Percentiles rank a stretch among this genome's conserved stretches.
Conservation (phyloP, 768 basidiomycete genomes). For the Tylopilus balloui region DNA sequence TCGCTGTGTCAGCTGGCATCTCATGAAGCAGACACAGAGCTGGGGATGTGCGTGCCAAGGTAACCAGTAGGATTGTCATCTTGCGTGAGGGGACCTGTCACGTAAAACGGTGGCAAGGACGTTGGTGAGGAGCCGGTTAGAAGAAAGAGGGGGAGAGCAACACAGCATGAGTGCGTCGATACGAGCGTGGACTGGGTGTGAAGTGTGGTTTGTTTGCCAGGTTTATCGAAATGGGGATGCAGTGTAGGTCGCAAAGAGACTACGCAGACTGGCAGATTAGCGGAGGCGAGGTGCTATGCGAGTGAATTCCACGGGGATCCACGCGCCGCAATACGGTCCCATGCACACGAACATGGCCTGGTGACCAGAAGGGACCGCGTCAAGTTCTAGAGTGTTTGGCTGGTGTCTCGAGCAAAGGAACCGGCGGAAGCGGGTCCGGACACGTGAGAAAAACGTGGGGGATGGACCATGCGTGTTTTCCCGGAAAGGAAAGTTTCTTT, state of each 20-base stretch:
- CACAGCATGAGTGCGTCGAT: too few species aligned
- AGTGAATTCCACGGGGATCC: background rate
- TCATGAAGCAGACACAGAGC: background rate
- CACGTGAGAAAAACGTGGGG: conserved; percentile 7
- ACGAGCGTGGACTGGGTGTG: too few species aligned
- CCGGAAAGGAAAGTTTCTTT: background rate
- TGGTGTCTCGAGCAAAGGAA: too few species aligned
- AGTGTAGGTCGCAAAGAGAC: background rate
- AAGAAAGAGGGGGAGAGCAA: background rate
- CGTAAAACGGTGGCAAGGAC: background rate
- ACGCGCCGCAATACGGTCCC: background rate
- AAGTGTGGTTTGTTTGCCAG: background rate
- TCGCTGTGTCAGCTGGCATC: background rate
- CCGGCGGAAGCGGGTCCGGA: too few species aligned
- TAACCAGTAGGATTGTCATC: background rate
- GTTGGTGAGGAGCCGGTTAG: background rate
- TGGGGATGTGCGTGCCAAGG: background rate
- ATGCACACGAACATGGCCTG: background rate
- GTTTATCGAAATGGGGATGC: background rate
- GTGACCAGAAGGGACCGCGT: background rate
- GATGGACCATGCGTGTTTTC: background rate
- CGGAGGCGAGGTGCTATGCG: background rate
- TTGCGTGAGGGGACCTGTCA: background rate
- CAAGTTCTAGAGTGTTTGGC: too few species aligned
- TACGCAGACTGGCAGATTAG: background rate